phyloP scores from a whole-genome alignment of 176 grass and related monocot genomes.

The Oryza brachyantha region DNA sequence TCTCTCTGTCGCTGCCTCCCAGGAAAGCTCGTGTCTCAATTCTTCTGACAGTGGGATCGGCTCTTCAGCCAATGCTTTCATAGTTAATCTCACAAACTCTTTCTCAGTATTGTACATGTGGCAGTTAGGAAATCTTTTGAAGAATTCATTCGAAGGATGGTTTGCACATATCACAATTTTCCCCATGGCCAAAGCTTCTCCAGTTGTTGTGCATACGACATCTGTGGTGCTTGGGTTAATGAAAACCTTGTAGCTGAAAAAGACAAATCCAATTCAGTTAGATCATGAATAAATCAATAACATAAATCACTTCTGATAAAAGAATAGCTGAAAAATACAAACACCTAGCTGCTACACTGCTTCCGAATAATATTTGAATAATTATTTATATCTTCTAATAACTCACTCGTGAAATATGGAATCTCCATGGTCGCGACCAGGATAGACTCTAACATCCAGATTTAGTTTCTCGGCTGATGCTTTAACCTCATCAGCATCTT shows the following conservation, averaged over 20 bases:
- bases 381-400: conserved; percentile 9
- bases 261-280: background rate
- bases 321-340: background rate
- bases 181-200: conserved; percentile 92
- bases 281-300: background rate
- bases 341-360: background rate
- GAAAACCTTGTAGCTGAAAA: conserved; percentile 96
- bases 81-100: conserved; percentile 70
- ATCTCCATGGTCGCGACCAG: conserved; percentile 87
- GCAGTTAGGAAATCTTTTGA: conserved; percentile 93
- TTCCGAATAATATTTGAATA: background rate
- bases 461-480: conserved; percentile 59
- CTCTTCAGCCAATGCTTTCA: conserved; percentile 59
- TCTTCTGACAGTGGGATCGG: conserved; percentile 61
- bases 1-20: conserved; percentile 89
- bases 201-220: conserved; percentile 95
- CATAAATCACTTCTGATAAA: background rate
- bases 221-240: conserved; percentile 97
- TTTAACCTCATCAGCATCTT: conserved; percentile 76
- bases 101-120: conserved; percentile 63
- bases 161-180: conserved; percentile 91
- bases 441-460: conserved; percentile 66
- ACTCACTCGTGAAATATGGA: conserved; percentile 85
- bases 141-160: conserved; percentile 95
- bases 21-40: conserved; percentile 75